Evolutionary conservation across 306 rosid genomes (phyloP).

Genomic region (Vicia villosa): DNA sequence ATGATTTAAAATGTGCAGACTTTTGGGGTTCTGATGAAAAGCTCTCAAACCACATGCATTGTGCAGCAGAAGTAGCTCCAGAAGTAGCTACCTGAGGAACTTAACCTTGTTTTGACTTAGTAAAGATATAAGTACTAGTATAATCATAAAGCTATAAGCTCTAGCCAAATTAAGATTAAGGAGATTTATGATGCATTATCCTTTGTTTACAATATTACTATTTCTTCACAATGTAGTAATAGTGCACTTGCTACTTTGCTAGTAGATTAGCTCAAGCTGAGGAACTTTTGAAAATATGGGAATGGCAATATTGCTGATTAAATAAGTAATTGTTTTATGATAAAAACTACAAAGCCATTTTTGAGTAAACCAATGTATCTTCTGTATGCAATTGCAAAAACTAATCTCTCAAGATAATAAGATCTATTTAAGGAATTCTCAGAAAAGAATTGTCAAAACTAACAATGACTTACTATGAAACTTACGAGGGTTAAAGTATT

Average conservation of each 20-base stretch:
- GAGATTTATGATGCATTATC: slow-evolving; percentile 6
- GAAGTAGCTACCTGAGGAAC: slow-evolving; percentile 18
- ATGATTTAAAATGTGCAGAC: slow-evolving; percentile 67
- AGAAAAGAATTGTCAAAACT: not conserved
- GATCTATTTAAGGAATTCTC: not conserved
- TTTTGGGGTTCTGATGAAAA: slow-evolving; percentile 60
- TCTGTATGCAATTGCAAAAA: too few species aligned
- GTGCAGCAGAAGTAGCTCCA: slow-evolving; percentile 58
- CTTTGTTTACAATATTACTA: not conserved
- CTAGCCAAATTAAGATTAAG: not conserved
- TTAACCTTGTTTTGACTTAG: slow-evolving; percentile 24
- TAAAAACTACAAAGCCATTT: not conserved
- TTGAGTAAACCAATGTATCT: not conserved
- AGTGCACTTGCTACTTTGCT: slow-evolving; percentile 20
- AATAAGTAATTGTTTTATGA: not conserved
- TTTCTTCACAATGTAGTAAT: slow-evolving; percentile 6
- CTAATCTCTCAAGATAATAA: too few species aligned
- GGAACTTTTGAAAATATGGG: slow-evolving; percentile 11
- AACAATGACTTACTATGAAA: not conserved
- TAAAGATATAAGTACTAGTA: slow-evolving; percentile 11
- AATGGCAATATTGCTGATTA: slow-evolving; percentile 1
- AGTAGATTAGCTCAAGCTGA: slow-evolving; percentile 11
- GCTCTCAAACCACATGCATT: slow-evolving; percentile 43
- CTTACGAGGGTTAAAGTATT: not conserved
- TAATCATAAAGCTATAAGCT: slow-evolving; percentile 5